phyloP scores from a whole-genome alignment of 2,329 filamentous ascomycete genomes.

The Fusarium foetens region DNA sequence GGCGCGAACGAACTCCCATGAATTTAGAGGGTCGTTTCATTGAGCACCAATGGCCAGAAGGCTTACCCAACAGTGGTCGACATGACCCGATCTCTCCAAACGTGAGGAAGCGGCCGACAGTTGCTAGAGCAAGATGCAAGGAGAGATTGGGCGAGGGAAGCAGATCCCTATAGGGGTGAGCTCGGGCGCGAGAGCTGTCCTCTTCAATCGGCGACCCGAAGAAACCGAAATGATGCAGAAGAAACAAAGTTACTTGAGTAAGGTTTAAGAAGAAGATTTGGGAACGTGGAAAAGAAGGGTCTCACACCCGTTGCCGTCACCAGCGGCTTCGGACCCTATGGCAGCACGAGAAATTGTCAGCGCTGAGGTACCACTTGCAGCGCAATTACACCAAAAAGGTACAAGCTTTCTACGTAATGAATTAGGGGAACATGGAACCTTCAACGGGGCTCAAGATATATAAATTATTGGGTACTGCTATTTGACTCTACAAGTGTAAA shows the following conservation, averaged over 20 bases:
- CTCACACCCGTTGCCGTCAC: slow-evolving; percentile 30
- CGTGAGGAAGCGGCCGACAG: slow-evolving; percentile 14
- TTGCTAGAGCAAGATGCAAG: slow-evolving; percentile 1
- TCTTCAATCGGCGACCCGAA: slow-evolving; percentile 20
- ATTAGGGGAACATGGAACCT: neutral
- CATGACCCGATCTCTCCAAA: slow-evolving; percentile 44
- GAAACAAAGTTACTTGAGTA: slow-evolving; percentile 7
- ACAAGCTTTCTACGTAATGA: slow-evolving; percentile 6
- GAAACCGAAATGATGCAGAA: neutral
- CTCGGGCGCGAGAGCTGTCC: slow-evolving; percentile 33
- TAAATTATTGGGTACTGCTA: slow-evolving; percentile 8
- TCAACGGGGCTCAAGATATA: slow-evolving; percentile 14
- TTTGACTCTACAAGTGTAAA: slow-evolving; percentile 9
- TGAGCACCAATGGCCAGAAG: neutral
- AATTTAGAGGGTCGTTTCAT: neutral
- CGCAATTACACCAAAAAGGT: slow-evolving; percentile 21
- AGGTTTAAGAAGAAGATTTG: slow-evolving; percentile 14
- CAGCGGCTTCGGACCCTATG: slow-evolving; percentile 47
- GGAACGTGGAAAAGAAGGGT: slow-evolving; percentile 36
- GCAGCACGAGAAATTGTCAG: slow-evolving; percentile 44
- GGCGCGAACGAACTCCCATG: neutral
- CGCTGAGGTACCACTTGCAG: slow-evolving; percentile 27
- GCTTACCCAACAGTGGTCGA: slow-evolving; percentile 51
- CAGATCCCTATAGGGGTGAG: slow-evolving; percentile 29
- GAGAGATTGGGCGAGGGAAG: neutral